Evolutionary conservation across 768 basidiomycete genomes (phyloP).

Genomic region (Mrakia gelida): DNA sequence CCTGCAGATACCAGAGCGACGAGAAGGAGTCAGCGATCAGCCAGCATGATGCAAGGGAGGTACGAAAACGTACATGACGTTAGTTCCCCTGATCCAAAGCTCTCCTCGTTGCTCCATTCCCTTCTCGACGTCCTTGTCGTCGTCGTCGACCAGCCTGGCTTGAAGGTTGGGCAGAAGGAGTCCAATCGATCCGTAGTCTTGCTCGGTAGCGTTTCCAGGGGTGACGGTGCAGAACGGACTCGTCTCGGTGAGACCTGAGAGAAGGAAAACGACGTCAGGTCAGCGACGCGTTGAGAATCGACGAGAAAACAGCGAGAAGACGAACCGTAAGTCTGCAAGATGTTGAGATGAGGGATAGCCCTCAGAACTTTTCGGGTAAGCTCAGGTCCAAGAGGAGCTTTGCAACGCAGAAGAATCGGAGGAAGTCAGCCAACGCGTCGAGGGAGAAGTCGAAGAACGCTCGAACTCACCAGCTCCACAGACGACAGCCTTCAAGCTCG

Average conservation of each 20-base stretch:
- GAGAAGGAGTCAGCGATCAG: neutral
- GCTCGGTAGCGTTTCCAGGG: neutral
- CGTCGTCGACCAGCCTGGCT: conserved; percentile 64
- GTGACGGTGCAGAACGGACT: conserved; percentile 8
- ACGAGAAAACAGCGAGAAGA: neutral
- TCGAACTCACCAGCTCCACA: conserved; percentile 29
- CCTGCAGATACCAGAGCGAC: neutral
- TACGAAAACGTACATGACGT: conserved; percentile 17
- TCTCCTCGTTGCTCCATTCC: conserved; percentile 15
- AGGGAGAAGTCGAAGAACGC: neutral
- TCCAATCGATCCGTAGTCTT: neutral
- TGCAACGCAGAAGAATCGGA: neutral
- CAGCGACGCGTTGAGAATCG: neutral
- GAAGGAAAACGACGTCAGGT: neutral
- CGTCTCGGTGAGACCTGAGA: conserved; percentile 8
- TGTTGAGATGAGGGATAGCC: neutral
- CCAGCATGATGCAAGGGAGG: neutral
- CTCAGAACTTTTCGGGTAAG: conserved; percentile 33
- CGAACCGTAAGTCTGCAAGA: conserved; percentile 12
- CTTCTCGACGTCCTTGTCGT: conserved; percentile 33
- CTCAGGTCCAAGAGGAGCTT: conserved; percentile 38
- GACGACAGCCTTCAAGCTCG: conserved; percentile 31
- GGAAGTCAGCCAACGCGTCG: neutral
- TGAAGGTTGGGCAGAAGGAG: conserved; percentile 48
- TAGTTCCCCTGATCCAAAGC: conserved; percentile 26